phyloP scores from a whole-genome alignment of 345 rosid genomes.

The Lumnitzera littorea region DNA sequence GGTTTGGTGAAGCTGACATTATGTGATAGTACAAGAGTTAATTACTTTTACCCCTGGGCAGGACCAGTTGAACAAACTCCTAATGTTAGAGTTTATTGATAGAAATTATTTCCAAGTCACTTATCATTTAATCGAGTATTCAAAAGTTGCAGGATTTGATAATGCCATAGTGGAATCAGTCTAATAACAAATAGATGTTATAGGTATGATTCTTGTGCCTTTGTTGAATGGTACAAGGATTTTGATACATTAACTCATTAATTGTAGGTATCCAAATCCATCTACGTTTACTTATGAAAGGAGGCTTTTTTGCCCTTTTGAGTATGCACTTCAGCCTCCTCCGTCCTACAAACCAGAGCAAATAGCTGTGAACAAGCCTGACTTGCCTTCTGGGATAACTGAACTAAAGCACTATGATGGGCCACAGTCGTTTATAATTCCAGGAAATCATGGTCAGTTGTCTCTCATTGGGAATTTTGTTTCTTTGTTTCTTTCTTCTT shows the following conservation, averaged over 20 bases:
- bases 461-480: conserved; percentile 11
- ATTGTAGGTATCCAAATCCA: conserved; percentile 88
- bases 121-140: too few relatives aligned
- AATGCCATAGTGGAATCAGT: too few relatives aligned
- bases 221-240: conserved; percentile 1
- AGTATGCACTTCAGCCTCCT: conserved; percentile 96
- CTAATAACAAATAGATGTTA: too few relatives aligned
- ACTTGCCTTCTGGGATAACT: conserved; percentile 60
- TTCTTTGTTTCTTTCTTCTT: conserved; percentile 6
- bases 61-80: too few relatives aligned
- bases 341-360: conserved; percentile 64
- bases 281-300: conserved; percentile 82
- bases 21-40: too few relatives aligned
- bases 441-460: conserved; percentile 95
- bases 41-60: too few relatives aligned
- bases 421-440: conserved; percentile 89
- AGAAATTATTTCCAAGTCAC: too few relatives aligned
- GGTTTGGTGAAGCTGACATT: too few relatives aligned
- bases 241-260: conserved; percentile 6
- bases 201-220: neutral
- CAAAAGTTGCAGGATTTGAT: too few relatives aligned
- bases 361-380: conserved; percentile 83
- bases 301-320: conserved; percentile 90
- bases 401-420: conserved; percentile 80
- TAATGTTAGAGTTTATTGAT: too few relatives aligned